Evolutionary conservation across 2,329 filamentous ascomycete species (phyloP), one percentile per base, ranked within the genome.

Genomic region (Ophiocordyceps camponoti-floridani): DNA sequence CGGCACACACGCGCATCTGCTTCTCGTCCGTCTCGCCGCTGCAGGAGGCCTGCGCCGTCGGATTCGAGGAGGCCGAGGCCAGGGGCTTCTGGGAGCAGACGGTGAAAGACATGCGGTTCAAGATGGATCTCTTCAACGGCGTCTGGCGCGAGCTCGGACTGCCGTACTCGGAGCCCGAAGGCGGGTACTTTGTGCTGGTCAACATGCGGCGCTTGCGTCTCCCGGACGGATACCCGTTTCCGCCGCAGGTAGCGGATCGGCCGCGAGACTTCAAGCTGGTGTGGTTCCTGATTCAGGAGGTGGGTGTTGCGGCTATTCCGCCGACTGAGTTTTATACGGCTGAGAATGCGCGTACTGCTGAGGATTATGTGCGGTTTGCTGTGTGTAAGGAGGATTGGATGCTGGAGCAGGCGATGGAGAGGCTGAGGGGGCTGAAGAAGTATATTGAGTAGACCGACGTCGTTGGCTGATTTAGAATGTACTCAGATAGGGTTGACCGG

Each of bases 271-370:
- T 96, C 66, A 85, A 94, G 69, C 74, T 98, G 42, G 77, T 79
- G 33, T 98, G 89, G 89, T 96, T 96, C 66, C 65, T 95, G 54
- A 98, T 98, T 63, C 88, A 88, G 60, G 89, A 98, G 67, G 70
- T 98, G 18, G 91, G 91, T 10, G 86, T 98, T 27, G 91, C 91
- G 3, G 88, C 89, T 9, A 95, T 98, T 49, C 91, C 91, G 16
- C 91, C 91, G 0, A 94, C 88, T 0, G 91, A 98, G 62, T 98
- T 98, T 62, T 96, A 95, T 61, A 95, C 89, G 0, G 79, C 85
- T 16, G 66, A 63, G 40, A 94, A 94, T 56, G 77, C 83, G 27
- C 77, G 84, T 54, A 77, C 95, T 53, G 91, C 84, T 0, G 84
- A 95, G 68, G 82, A 96, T 55, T 98, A 93, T 66, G 72, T 98